A percentile compares a stretch with the other conserved stretches of the same genome.
Evolutionary conservation across 441 rosid species (phyloP).

Genomic region (Jatropha podagrica): DNA sequence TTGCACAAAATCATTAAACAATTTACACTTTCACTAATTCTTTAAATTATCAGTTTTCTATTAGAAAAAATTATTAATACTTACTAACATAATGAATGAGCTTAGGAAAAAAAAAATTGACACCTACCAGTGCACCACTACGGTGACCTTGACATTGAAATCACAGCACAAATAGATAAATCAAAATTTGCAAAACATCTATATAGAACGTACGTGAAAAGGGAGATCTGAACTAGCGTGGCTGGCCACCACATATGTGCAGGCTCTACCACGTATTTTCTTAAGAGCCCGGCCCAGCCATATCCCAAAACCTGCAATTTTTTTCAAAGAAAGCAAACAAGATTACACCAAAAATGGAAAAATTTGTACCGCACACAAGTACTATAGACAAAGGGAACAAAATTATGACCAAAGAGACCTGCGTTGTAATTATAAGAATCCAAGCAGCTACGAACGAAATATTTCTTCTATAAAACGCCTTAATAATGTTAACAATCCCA

Average conservation of each 20-base stretch:
- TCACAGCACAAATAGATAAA: neutral
- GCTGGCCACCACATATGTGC: conserved; percentile 50
- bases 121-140: neutral
- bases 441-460: conserved; percentile 70
- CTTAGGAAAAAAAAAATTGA: neutral
- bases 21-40: too few species aligned
- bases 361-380: too few species aligned
- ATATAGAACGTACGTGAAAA: conserved; percentile 22
- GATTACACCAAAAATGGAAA: too few species aligned
- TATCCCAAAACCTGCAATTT: conserved; percentile 40
- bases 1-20: too few species aligned
- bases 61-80: too few species aligned
- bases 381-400: neutral
- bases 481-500: conserved; percentile 67
- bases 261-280: conserved; percentile 46
- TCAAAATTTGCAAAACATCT: neutral
- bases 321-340: too few species aligned
- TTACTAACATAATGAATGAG: too few species aligned
- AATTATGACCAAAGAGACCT: conserved; percentile 34
- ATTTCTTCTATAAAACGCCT: conserved; percentile 58
- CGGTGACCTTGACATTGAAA: neutral
- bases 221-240: conserved; percentile 41
- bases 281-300: conserved; percentile 41
- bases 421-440: conserved; percentile 82
- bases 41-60: too few species aligned